Base-by-base conservation (phyloP, 2,329 filamentous ascomycete genomes). In the Nothopassalora personata region DNA sequence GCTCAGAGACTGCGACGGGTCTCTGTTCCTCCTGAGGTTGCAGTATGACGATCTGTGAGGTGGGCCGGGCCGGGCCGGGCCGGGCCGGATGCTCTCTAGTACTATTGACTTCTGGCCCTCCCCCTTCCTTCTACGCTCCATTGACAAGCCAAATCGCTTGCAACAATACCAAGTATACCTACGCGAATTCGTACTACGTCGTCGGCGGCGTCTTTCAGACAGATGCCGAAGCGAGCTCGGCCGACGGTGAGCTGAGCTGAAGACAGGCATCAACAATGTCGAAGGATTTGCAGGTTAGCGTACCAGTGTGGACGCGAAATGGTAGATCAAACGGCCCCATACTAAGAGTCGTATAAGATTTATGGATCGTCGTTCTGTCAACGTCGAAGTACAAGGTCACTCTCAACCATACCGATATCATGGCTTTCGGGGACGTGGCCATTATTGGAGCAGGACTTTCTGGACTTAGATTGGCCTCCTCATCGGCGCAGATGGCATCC, bases 401-500 rank as follows among this genome's bases (percentile, higher is more conserved):
- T 9, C 4, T 34, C 33, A 8, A 34, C 33, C 2, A 34, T 13
- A 47, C n/a, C 45, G n/a, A 10, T 8, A 52, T 18, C 6, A 55
- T 55, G 53, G n/a, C 53, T 30, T 18, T 55, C 39, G 11, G 9
- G 23, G 19, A 36, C 15, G 30, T 55, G 2, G 10, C 53, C 30
- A 55, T 55, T 9, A 55, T 55, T 18, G 53, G 53, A 8, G 53
- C 53, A 18, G 53, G 53, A 27, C 53, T 55, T 6, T 55, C 53
- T 9, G 53, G 53, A 33, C 53, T 55, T 11, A 48, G n/a, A n/a
- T n/a, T n/a, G 67, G 70, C 39, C 58, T 72, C 11, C 64, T 72
- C n/a, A 67, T 72, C 60, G 71, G 72, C 49, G 68, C 66, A 19
- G 65, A 70, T 10, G 70, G 72, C n/a, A 75, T 77, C n/a, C 70